Conservation (phyloP, 495 filamentous ascomycete species). For the Penicillium cosmopolitanum region DNA sequence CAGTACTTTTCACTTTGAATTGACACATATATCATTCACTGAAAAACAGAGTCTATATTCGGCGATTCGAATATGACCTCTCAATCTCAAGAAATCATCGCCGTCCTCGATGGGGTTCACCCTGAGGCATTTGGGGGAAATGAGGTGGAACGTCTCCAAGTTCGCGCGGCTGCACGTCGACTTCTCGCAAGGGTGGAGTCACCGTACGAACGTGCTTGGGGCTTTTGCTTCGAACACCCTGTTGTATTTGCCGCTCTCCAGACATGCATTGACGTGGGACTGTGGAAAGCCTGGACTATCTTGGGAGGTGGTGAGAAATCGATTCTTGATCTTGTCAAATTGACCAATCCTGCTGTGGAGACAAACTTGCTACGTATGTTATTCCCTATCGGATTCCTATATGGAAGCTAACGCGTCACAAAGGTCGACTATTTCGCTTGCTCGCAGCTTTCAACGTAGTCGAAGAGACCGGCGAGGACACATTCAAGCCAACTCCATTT, state of each 20-base stretch:
- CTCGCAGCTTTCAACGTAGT: slow-evolving; percentile 43
- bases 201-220: slow-evolving; percentile 34
- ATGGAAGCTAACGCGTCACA: not conserved
- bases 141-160: slow-evolving; percentile 32
- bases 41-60: not conserved
- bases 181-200: slow-evolving; percentile 32
- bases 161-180: slow-evolving; percentile 32
- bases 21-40: not conserved
- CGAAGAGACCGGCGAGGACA: slow-evolving; percentile 37
- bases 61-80: slow-evolving; percentile 6
- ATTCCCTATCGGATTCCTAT: not conserved
- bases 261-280: slow-evolving; percentile 31
- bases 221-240: slow-evolving; percentile 36
- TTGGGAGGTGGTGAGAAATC: slow-evolving; percentile 29
- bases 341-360: slow-evolving; percentile 26
- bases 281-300: slow-evolving; percentile 33
- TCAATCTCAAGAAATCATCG: slow-evolving; percentile 22
- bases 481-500: slow-evolving; percentile 40
- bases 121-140: slow-evolving; percentile 23
- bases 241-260: slow-evolving; percentile 35
- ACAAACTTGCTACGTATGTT: slow-evolving; percentile 31
- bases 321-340: slow-evolving; percentile 26
- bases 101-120: slow-evolving; percentile 28
- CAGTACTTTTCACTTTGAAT: slow-evolving; percentile 1
- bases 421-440: slow-evolving; percentile 46